Percentiles rank a stretch among this genome's conserved stretches.
Evolutionary conservation across 2,329 filamentous ascomycete species (phyloP).

Genomic region (Tolypocladium cylindrosporum): DNA sequence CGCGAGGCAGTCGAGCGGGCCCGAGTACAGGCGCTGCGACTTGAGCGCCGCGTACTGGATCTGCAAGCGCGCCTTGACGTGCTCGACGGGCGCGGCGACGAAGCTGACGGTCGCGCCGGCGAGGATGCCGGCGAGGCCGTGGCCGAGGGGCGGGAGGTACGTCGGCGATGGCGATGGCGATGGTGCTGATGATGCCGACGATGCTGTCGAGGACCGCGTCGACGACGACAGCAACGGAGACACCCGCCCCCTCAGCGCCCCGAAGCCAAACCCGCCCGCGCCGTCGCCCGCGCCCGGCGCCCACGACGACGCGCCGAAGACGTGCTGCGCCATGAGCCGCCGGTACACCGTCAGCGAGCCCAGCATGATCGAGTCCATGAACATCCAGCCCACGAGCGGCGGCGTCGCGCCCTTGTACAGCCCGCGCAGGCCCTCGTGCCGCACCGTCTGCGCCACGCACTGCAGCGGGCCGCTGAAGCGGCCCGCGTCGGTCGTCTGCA

Average conservation of each 20-base stretch:
- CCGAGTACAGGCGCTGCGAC: conserved; percentile 67
- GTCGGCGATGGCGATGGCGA: conserved; percentile 5
- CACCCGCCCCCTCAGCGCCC: not conserved
- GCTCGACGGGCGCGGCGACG: conserved; percentile 87
- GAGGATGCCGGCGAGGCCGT: conserved; percentile 78
- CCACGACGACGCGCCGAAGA: conserved; percentile 50
- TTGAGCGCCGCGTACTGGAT: conserved; percentile 84
- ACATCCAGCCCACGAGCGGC: conserved; percentile 94
- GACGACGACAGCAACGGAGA: not conserved
- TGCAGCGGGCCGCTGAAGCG: conserved; percentile 82
- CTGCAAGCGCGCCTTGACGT: conserved; percentile 88
- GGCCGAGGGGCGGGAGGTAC: conserved; percentile 62
- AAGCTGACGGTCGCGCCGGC: conserved; percentile 87
- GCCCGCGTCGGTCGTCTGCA: conserved; percentile 70
- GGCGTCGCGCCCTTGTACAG: conserved; percentile 93
- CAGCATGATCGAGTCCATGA: conserved; percentile 89
- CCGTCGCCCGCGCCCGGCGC: conserved; percentile 13
- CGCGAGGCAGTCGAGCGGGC: conserved; percentile 72
- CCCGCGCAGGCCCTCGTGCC: conserved; percentile 73
- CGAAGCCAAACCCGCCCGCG: conserved; percentile 8
- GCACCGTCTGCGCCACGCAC: conserved; percentile 74
- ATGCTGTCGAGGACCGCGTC: not conserved
- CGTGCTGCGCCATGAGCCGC: conserved; percentile 66
- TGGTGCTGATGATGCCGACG: not conserved
- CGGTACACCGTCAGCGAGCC: conserved; percentile 88